Evolutionary conservation across 495 filamentous ascomycete species (phyloP).

Genomic region (Amphirosellinia nigrospora): DNA sequence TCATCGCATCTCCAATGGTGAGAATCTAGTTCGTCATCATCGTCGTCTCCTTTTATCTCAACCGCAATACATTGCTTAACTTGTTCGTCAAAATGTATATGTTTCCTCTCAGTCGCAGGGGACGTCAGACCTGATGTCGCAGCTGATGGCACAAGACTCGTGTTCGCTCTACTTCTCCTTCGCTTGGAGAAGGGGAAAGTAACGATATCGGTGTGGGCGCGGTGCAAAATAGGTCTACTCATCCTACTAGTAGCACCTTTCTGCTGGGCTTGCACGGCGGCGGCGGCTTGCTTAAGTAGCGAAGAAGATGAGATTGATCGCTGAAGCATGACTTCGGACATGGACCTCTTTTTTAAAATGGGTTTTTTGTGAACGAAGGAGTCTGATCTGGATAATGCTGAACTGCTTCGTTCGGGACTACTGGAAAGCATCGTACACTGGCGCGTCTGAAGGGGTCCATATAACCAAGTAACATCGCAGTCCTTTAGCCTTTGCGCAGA

Average conservation of each 20-base stretch:
- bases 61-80: slow-evolving; percentile 96
- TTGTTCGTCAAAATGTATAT: slow-evolving; percentile 96
- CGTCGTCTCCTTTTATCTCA: slow-evolving; percentile 76
- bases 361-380: slow-evolving; percentile 87
- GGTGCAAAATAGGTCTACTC: slow-evolving; percentile 52
- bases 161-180: slow-evolving; percentile 60
- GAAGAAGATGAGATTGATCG: slow-evolving; percentile 88
- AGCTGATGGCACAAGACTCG: slow-evolving; percentile 63
- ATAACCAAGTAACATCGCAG: slow-evolving; percentile 96
- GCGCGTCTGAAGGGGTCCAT: slow-evolving; percentile 85
- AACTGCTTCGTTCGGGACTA: slow-evolving; percentile 58
- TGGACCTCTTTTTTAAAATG: slow-evolving; percentile 94
- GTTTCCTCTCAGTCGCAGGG: slow-evolving; percentile 71
- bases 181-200: slow-evolving; percentile 62
- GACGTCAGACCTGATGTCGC: slow-evolving; percentile 69
- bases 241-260: slow-evolving; percentile 55
- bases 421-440: slow-evolving; percentile 51
- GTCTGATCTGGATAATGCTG: slow-evolving; percentile 73
- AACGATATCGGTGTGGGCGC: slow-evolving; percentile 71
- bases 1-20: slow-evolving; percentile 51
- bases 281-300: slow-evolving; percentile 90
- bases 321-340: slow-evolving; percentile 95
- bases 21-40: slow-evolving; percentile 63
- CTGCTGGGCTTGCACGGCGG: slow-evolving; percentile 89
- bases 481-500: slow-evolving; percentile 84